Evolutionary conservation across 2,329 filamentous ascomycete species (phyloP), one percentile per base, ranked within the genome.

Genomic region (Fusarium xylarioides): DNA sequence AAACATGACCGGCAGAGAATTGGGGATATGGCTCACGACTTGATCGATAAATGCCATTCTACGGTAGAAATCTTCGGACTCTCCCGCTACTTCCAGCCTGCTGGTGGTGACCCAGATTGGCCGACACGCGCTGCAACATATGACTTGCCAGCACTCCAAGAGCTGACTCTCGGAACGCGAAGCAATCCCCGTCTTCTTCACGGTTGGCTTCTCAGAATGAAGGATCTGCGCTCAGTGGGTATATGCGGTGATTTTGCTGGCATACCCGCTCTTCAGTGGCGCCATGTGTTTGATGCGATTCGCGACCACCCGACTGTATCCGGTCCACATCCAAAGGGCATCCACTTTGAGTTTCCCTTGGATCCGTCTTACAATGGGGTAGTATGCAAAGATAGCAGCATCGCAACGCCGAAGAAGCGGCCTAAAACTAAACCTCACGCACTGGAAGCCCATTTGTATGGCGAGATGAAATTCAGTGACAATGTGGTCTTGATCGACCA

Each of bases 151-250:
- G 42, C 16, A 11, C 42, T 43, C 1, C n/a, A 5, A 23, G n/a
- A 23, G 0, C 11, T 43, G 10, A 6, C 0, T 4, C n/a, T 23
- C 6, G n/a, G n/a, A 18, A 23, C 16, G 1, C 0, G 7, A 10
- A 23, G 0, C n/a, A 1, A 18, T 11, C n/a, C 42, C 16, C n/a
- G 5, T 1, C 42, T 43, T 18, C n/a, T 43, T 15, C 42, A 18
- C 16, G 5, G 7, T 7, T 43, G 42, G 42, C 42, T 43, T 1
- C n/a, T 43, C 4, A 43, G 11, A 18, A 43, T 43, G n/a, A 43
- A 43, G 7, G 16, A 43, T 5, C 10, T 43, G n/a, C n/a, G n/a
- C 42, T 43, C 21, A 12, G 19, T 40, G 37, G 7, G 37, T 40
- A 14, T 40, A 40, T 12, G 11, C 7, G 16, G 35, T 12, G 37